Evolutionary conservation across 352 stramenopile genomes (phyloP), one percentile per base, ranked within the genome.

Genomic region (Bremia lactucae): DNA sequence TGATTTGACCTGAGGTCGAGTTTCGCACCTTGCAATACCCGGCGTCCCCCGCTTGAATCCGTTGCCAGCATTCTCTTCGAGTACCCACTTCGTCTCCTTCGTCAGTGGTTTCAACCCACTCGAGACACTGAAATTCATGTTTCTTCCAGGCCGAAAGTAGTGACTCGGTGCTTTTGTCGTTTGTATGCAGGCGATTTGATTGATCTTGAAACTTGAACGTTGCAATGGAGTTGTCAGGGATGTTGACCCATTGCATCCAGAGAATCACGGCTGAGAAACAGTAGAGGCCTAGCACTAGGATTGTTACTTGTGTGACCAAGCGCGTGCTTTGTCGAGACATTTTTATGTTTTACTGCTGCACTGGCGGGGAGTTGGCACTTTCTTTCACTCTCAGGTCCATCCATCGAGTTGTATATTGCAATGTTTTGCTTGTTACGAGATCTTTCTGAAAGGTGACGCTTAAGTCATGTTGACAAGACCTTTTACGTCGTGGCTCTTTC

Each of bases 1-100:
- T 80, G 1, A 64, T 42, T 38, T 77, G 42, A 28, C 59, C 68
- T 5, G 61, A 83, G 0, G 59, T 66, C 5, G 38, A 41, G 33
- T 89, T 86, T 14, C 57, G 49, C 20, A 89, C 42, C 43, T 80
- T 60, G 42, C 77, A 89, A 38, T 71, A 86, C 6, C 77, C 77
- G 1, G 65, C 53, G 15, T 81, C 68, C 4, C 72, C 71, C 0
- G 50, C 59, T 18, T 49, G 57, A 40, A 87, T 58, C n/a, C 72
- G 65, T 44, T 82, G 61, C 69, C 69, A 85, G 51, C 72, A 85
- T 36, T 72, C 65, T 21, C 67, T 64, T 7, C 46, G 56, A 22
- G 59, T 48, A 10, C 73, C 75, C 2, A 73, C 48, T 39, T 68
- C 59, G 15, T 64, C 51, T 15, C 60, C 72, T 15, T 75, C 67